A percentile compares a stretch with the other conserved stretches of the same genome.
Evolutionary conservation across 1,284 basidiomycete species (phyloP).

Genomic region (Rhizoctonia solani): DNA sequence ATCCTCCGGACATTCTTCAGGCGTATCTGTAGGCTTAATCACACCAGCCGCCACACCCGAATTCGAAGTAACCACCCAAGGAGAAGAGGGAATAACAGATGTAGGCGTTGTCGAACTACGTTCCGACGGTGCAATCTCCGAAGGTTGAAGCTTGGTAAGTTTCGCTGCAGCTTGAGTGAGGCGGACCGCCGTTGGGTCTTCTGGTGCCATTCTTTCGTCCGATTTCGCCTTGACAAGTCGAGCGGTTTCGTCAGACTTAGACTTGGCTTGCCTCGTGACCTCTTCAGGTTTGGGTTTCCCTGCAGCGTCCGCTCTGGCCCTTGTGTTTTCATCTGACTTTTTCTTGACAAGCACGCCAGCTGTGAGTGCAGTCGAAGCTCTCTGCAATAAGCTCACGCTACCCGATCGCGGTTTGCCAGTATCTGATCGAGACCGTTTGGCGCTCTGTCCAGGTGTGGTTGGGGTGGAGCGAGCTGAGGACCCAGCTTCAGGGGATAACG

Average conservation of each 20-base stretch:
- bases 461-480: slow-evolving; percentile 34
- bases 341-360: slow-evolving; percentile 79
- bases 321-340: no score
- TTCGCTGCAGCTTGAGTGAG: slow-evolving; percentile 2
- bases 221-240: slow-evolving; percentile 61
- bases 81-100: slow-evolving; percentile 11
- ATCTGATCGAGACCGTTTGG: slow-evolving; percentile 40
- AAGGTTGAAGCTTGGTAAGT: slow-evolving; percentile 17
- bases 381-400: slow-evolving; percentile 91
- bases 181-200: slow-evolving; percentile 7
- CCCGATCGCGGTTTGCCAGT: slow-evolving; percentile 68
- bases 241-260: no score
- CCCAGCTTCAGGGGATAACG: slow-evolving; percentile 28
- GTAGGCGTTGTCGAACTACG: slow-evolving; percentile 27
- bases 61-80: slow-evolving; percentile 23
- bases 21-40: slow-evolving; percentile 56
- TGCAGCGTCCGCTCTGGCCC: no score
- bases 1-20: slow-evolving; percentile 29
- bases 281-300: no score
- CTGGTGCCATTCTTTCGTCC: slow-evolving; percentile 6
- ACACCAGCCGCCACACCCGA: not conserved
- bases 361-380: slow-evolving; percentile 82
- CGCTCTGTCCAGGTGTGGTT: slow-evolving; percentile 39
- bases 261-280: no score
- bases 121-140: slow-evolving; percentile 10